Evolutionary conservation across 2,329 filamentous ascomycete genomes (phyloP), one percentile per base, ranked within the genome.

Genomic region (Alternaria brassicicola): DNA sequence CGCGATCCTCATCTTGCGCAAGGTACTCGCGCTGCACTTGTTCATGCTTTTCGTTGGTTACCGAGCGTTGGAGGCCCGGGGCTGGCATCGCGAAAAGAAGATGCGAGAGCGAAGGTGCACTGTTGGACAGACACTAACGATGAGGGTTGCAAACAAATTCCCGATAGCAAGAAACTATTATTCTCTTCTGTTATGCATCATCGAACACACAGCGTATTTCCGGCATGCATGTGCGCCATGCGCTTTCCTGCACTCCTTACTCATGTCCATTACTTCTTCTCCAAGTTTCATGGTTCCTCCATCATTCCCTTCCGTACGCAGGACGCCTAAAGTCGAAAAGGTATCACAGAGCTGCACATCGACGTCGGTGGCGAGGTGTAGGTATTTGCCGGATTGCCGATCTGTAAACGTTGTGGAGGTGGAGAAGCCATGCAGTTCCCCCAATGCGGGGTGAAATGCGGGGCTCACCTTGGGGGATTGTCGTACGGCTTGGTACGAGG

Each of bases 21-120:
- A 70, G 55, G 21, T 68, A 65, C 38, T 71, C 69, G 19, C 59
- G 52, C 13, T 64, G 57, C 8, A 65, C 25, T 19, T 65, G 36
- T 15, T 63, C 43, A 19, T 57, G 57, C 52, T 71, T 66, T 31
- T 69, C 65, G 13, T 60, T 55, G 2, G 31, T 6, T 4, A 58
- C 17, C 9, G 62, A 59, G 6, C 23, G 25, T 8, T 39, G 25
- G 1, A 53, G 31, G 6, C 2, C 31, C 36, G 31, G 15, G 12
- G 19, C 36, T 12, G 46, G 13, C 46, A 49, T 49, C 13, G 15
- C 46, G 8, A 9, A 6, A 17, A 9, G 23, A 26, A 6, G 3
- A n/a, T 33, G 30, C 28, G 1, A 3, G 2, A 49, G 10, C 31
- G 30, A 25, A 2, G 21, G 31, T 38, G 36, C 7, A 38, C 36